Evolutionary conservation across 495 filamentous ascomycete species (phyloP), one percentile per base, ranked within the genome.

Genomic region (Trichoderma gamsii): DNA sequence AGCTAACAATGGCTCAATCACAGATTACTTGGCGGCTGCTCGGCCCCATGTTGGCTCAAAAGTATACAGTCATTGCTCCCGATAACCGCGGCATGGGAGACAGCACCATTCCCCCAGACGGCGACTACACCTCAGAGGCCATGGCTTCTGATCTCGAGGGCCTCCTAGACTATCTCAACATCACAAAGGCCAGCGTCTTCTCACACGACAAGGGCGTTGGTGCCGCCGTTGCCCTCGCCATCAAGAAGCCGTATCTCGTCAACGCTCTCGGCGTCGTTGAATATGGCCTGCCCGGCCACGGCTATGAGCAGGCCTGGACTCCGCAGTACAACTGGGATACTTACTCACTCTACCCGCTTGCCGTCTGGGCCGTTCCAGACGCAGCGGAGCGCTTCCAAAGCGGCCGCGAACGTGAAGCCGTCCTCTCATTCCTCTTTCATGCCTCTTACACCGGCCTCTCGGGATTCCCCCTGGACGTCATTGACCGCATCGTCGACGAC

Each of bases 11-110:
- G 6, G 6, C 18, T 59, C 23, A 8, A 59, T 4, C 35, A 72
- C 35, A 72, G 71, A 67, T 82, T 73, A 81, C 81, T 32, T 86
- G 84, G 76, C 83, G 82, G 74, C 79, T 76, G 64, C 80, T 88
- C 70, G 84, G 84, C 12, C 86, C 84, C 13, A 82, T 87, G 67
- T 78, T 87, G 41, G 78, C 83, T 9, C 80, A 86, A 71, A 83
- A 85, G 74, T 85, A 85, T 67, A 81, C 75, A 11, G 77, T 79
- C 68, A 79, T 81, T 64, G 77, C 76, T 0, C 75, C 76, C 0
- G 79, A 80, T 70, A 77, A 75, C 70, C 79, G 77, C 64, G 78
- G 77, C 65, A 71, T 70, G 51, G 79, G 79, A 64, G 75, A 79
- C 69, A 77, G 74, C 35, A 72, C 73, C 18, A 69, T 81, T 23